Base-by-base conservation (phyloP, 108 stramenopile species). In the Hondaea fermentalgiana region DNA sequence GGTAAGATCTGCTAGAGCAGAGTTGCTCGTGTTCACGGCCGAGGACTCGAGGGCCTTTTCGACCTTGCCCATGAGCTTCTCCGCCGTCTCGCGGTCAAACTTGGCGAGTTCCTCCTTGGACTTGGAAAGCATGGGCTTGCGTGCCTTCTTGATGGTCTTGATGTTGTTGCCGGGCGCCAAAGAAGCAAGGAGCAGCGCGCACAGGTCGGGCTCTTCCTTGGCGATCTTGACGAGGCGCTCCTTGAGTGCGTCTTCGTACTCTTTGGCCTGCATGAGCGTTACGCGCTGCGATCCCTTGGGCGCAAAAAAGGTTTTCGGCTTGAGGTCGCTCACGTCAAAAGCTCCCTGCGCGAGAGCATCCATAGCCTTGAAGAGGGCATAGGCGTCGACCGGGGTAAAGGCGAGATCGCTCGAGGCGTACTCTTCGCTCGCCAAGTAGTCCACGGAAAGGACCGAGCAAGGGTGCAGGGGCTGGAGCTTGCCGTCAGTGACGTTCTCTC, bases 311-410 rank as follows among this genome's bases (percentile, higher is more conserved):
- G 95, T 93, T 60, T 97, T 97, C 17, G 99, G 99, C 60, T 98
- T 94, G 90, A 98, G 90, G 43, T 96, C 95, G 57, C 96, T 93
- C 69, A 98, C 90, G 1, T 87, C 95, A 28, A 96, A 95, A 45
- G 91, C 94, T 14, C 45, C 49, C 76, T 53, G 49, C 76, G n/a
- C 76, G 42, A 83, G 76, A 45, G 76, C 76, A 45, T 83, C 76
- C 76, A 83, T 53, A 3, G 51, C 76, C 76, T 83, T 83, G 76
- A 53, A 83, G 25, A 83, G 76, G 87, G 94, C 92, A 90, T 97
- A 97, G 95, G 97, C 96, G 92, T 99, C 98, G 23, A 92, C 83
- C 49, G 98, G 97, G 23, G 99, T 99, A 95, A 99, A 97, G 43
- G 97, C 95, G 44, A 99, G 93, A 8, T 95, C 93, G 21, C 95